A percentile compares a stretch with the other conserved stretches of the same genome.
phyloP scores from a whole-genome alignment of 1,139 yeast species.

The Magnusiomyces magnusii region DNA sequence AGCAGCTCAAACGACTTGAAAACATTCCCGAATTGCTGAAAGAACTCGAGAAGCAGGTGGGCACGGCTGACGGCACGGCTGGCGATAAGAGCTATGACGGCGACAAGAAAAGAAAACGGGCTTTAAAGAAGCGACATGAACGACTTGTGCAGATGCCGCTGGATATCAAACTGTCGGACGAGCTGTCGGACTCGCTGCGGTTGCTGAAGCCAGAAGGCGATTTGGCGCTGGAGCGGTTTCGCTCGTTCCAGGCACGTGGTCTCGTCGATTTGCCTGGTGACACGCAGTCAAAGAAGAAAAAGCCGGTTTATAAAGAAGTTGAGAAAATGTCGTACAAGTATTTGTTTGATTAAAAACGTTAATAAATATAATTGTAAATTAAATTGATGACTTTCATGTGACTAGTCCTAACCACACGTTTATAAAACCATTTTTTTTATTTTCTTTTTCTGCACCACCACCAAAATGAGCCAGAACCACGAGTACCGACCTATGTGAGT shows the following conservation, averaged over 20 bases:
- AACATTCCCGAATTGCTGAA: slow-evolving; percentile 30
- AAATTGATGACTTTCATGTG: too few species aligned
- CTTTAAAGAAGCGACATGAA: slow-evolving; percentile 41
- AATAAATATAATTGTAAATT: not conserved
- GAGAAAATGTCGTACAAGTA: slow-evolving; percentile 31
- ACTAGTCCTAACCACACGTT: too few species aligned
- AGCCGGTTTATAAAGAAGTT: slow-evolving; percentile 14
- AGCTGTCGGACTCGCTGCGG: slow-evolving; percentile 76
- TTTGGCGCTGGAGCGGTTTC: slow-evolving; percentile 72
- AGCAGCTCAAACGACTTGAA: slow-evolving; percentile 47
- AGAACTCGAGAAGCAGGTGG: slow-evolving; percentile 28
- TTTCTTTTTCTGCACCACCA: too few species aligned
- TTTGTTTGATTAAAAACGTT: slow-evolving; percentile 5
- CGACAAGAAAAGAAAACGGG: slow-evolving; percentile 24
- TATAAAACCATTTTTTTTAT: not conserved
- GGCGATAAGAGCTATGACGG: slow-evolving; percentile 22
- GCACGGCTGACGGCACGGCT: slow-evolving; percentile 17
- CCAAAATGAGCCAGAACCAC: too few species aligned
- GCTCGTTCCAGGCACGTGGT: slow-evolving; percentile 75
- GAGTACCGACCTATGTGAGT: too few species aligned
- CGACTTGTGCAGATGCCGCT: slow-evolving; percentile 54
- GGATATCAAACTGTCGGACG: slow-evolving; percentile 86
- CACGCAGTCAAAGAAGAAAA: slow-evolving; percentile 43
- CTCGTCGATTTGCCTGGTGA: slow-evolving; percentile 67
- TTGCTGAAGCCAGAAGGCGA: slow-evolving; percentile 88